Evolutionary conservation across 495 filamentous ascomycete genomes (phyloP).

Genomic region (Bacidia gigantensis): DNA sequence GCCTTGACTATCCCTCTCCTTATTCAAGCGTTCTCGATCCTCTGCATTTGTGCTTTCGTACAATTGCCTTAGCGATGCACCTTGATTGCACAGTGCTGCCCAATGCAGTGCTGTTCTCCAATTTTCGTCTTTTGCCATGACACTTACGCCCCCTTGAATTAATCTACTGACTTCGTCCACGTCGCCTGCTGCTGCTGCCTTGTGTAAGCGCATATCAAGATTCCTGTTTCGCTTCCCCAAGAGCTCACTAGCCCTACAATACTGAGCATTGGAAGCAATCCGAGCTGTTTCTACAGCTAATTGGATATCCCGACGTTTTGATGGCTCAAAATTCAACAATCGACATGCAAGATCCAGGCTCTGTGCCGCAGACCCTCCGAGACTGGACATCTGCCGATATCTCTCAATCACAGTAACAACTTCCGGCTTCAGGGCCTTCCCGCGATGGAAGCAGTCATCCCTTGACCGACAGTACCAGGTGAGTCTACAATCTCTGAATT

Average conservation of each 20-base stretch:
- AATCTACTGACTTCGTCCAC: neutral
- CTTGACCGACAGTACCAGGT: neutral
- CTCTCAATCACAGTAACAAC: neutral
- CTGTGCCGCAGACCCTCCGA: neutral
- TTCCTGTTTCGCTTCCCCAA: neutral
- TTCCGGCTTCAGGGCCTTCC: neutral
- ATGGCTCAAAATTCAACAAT: neutral
- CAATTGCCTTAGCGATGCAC: neutral
- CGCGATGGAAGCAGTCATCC: slow-evolving; percentile 1
- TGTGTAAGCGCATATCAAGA: neutral
- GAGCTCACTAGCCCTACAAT: neutral
- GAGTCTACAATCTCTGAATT: neutral
- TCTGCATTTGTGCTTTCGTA: neutral
- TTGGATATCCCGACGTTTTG: neutral
- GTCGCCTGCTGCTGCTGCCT: neutral
- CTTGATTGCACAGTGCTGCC: slow-evolving; percentile 2
- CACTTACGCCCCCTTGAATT: neutral
- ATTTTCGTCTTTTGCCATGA: neutral
- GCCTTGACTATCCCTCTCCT: neutral
- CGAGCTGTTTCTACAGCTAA: neutral
- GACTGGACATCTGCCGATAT: neutral
- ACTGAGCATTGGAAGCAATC: neutral
- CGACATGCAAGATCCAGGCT: neutral
- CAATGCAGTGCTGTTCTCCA: neutral
- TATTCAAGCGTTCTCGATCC: neutral